Conservation (phyloP, 805 yeast genomes). For the Saccharomycopsis sp. region DNA sequence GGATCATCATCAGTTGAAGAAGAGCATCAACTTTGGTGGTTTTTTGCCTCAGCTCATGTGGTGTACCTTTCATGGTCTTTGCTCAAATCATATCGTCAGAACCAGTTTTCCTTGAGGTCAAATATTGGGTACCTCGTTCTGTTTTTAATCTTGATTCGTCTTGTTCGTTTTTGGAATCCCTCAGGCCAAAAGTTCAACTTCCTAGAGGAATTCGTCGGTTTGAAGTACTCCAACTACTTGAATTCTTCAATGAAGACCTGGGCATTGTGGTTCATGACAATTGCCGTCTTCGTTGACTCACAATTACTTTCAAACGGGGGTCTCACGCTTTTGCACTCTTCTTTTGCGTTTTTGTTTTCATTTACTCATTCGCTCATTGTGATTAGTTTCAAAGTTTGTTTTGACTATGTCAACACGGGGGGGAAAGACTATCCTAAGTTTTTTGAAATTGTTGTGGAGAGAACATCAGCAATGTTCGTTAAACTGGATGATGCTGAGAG, state of each 20-base stretch:
- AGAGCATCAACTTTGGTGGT: conserved; percentile 96
- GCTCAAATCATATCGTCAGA: neutral
- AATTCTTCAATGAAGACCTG: neutral
- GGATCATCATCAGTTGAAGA: conserved; percentile 92
- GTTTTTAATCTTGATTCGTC: conserved; percentile 33
- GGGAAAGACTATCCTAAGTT: conserved; percentile 15
- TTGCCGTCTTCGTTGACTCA: conserved; percentile 5
- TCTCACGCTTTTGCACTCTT: conserved; percentile 24
- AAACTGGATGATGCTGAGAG: conserved; percentile 24
- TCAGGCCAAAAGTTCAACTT: conserved; percentile 74
- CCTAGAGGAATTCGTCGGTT: conserved; percentile 22
- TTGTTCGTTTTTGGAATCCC: conserved; percentile 76
- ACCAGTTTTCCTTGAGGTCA: neutral
- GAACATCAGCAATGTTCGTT: neutral
- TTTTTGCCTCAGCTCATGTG: conserved; percentile 38
- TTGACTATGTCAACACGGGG: conserved; percentile 16
- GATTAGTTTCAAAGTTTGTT: conserved; percentile 15
- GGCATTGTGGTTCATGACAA: conserved; percentile 6
- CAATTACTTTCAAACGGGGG: conserved; percentile 26
- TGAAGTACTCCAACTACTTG: conserved; percentile 13
- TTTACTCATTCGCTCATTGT: conserved; percentile 28
- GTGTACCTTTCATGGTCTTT: conserved; percentile 5
- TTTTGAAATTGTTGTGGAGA: conserved; percentile 10
- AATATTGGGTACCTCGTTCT: conserved; percentile 24
- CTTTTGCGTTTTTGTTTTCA: conserved; percentile 36